Evolutionary conservation across 345 rosid genomes (phyloP).

Genomic region (Boechera divaricarpa): DNA sequence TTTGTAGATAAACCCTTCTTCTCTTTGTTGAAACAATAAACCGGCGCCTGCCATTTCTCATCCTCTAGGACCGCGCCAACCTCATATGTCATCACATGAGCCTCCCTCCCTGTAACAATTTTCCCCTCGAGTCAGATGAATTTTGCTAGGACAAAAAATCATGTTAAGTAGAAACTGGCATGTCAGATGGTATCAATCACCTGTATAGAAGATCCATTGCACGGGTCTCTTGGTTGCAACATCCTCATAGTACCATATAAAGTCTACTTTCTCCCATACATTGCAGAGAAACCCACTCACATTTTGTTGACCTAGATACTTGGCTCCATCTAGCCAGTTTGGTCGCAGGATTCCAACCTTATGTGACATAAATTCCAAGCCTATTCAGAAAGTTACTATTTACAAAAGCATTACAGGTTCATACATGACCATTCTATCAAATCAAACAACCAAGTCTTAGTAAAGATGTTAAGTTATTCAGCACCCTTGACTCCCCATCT

Average conservation of each 20-base stretch:
- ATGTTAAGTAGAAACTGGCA: background rate
- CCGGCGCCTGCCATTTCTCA: constrained; percentile 66
- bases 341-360: constrained; percentile 69
- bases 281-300: constrained; percentile 63
- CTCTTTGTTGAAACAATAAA: constrained; percentile 53
- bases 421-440: background rate
- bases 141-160: background rate
- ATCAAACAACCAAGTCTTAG: constrained; percentile 1
- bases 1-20: constrained; percentile 9
- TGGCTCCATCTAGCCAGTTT: constrained; percentile 69
- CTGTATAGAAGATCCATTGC: constrained; percentile 65
- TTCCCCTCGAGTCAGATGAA: background rate
- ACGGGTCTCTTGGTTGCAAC: constrained; percentile 68
- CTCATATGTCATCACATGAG: constrained; percentile 72
- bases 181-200: constrained; percentile 20
- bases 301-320: constrained; percentile 55
- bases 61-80: constrained; percentile 68
- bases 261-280: constrained; percentile 72
- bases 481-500: background rate
- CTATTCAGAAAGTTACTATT: background rate
- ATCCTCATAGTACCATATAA: constrained; percentile 70
- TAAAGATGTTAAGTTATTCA: background rate
- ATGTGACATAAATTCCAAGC: background rate
- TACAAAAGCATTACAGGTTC: background rate
- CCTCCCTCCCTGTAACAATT: constrained; percentile 51